Percentiles rank a stretch among this genome's conserved stretches.
Evolutionary conservation across 768 basidiomycete species (phyloP).

Genomic region (Hypholoma fasciculare): DNA sequence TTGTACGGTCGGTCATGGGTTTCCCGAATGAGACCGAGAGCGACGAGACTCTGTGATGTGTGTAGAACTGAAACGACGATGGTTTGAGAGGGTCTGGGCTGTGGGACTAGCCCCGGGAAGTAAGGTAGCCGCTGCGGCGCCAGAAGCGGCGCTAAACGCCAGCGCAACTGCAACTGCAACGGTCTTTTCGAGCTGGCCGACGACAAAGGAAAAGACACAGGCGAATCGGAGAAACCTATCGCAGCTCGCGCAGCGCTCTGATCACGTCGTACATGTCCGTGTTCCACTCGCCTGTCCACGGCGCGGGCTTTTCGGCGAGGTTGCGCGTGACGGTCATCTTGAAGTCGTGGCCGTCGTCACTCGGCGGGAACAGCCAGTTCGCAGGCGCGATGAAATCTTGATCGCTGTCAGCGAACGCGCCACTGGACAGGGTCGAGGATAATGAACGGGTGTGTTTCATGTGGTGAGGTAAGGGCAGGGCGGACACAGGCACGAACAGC

Average conservation of each 20-base stretch:
- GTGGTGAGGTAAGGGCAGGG: constrained; percentile 16
- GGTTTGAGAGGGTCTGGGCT: too few relatives aligned
- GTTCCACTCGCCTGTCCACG: constrained; percentile 34
- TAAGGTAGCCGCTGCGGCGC: too few relatives aligned
- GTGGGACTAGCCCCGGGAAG: too few relatives aligned
- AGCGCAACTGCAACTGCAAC: too few relatives aligned
- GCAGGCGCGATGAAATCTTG: constrained; percentile 1
- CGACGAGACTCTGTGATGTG: too few relatives aligned
- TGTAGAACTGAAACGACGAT: too few relatives aligned
- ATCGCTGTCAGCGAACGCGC: constrained; percentile 4
- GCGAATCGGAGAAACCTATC: constrained; percentile 9
- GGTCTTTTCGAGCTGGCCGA: too few relatives aligned
- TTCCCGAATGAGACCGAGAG: too few relatives aligned
- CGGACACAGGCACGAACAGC: constrained; percentile 13
- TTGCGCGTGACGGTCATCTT: background rate
- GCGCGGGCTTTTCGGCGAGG: constrained; percentile 10
- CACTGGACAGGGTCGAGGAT: constrained; percentile 7
- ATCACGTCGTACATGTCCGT: constrained; percentile 26
- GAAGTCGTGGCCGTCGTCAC: constrained; percentile 9
- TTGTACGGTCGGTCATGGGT: too few relatives aligned
- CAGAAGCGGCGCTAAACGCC: too few relatives aligned
- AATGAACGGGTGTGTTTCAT: constrained; percentile 13
- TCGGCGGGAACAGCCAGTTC: constrained; percentile 15
- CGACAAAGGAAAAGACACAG: too few relatives aligned
- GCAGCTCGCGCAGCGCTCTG: constrained; percentile 23